These are phyloP conservation scores for Cryptococcus hybrid DNA, from an alignment of 1,284 basidiomycete genomes.

Conservation along the genomic window DNA sequence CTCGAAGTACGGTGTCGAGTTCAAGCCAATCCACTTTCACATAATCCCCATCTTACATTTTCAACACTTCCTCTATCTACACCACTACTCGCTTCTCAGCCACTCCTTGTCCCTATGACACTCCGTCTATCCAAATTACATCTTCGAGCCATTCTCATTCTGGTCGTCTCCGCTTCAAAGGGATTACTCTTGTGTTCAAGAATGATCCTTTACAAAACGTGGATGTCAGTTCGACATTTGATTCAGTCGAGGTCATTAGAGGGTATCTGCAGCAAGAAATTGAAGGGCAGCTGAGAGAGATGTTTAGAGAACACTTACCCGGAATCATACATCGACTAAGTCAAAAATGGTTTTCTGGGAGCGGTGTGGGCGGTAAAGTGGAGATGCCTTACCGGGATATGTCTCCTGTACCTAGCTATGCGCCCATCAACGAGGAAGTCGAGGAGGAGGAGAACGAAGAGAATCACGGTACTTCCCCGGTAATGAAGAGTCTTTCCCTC, in stretches of 20 bases:
- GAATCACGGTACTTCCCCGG: conserved; percentile 23
- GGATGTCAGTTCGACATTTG: conserved; percentile 96
- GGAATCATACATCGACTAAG: conserved; percentile 95
- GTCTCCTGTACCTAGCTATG: conserved; percentile 4
- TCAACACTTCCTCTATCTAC: conserved; percentile 70
- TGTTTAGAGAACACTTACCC: conserved; percentile 97
- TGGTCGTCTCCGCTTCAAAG: conserved; percentile 94
- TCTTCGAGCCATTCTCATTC: conserved; percentile 92
- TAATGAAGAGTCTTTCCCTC: conserved; percentile 26
- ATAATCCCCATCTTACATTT: conserved; percentile 80
- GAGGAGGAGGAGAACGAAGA: conserved; percentile 24
- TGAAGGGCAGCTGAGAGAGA: conserved; percentile 92
- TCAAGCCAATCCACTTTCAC: conserved; percentile 57
- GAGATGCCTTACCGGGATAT: conserved; percentile 46
- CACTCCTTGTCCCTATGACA: conserved; percentile 95
- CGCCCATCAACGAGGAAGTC: conserved; percentile 57
- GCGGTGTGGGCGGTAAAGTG: conserved; percentile 43
- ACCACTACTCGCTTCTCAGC: conserved; percentile 85
- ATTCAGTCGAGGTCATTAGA: conserved; percentile 96
- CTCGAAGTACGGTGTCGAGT: conserved; percentile 95
- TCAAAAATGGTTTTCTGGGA: conserved; percentile 73
- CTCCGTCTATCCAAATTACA: conserved; percentile 93
- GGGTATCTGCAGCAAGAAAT: conserved; percentile 97
- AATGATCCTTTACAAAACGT: conserved; percentile 98
- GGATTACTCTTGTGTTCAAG: conserved; percentile 99